phyloP scores from a whole-genome alignment of 495 filamentous ascomycete genomes.

The Lasiosphaeria hispida region DNA sequence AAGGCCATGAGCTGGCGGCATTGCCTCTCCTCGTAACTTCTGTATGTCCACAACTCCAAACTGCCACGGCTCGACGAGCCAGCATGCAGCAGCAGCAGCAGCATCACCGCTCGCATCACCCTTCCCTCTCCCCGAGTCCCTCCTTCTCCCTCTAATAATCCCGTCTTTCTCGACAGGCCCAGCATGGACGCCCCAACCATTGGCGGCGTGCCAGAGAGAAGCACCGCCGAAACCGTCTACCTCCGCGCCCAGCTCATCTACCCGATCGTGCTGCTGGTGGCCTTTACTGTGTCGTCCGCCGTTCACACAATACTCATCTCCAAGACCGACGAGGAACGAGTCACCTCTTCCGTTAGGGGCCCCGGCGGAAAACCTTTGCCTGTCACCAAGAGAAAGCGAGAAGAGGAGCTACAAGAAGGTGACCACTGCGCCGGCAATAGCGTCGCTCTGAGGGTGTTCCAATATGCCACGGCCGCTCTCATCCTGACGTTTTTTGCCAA shows the following conservation, averaged over 20 bases:
- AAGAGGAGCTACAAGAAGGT: slow-evolving; percentile 33
- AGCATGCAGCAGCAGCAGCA: slow-evolving; percentile 9
- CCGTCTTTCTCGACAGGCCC: slow-evolving; percentile 17
- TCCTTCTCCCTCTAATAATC: slow-evolving; percentile 16
- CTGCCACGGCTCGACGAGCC: slow-evolving; percentile 3
- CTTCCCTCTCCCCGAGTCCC: background rate
- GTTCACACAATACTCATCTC: slow-evolving; percentile 45
- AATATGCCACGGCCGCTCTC: slow-evolving; percentile 65
- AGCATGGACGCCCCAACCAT: slow-evolving; percentile 25
- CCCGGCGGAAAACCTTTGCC: slow-evolving; percentile 83
- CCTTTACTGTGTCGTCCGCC: slow-evolving; percentile 42
- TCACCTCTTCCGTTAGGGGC: slow-evolving; percentile 46
- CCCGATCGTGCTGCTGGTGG: slow-evolving; percentile 40
- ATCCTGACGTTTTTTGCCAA: slow-evolving; percentile 73
- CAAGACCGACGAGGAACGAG: slow-evolving; percentile 41
- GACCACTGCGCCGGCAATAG: slow-evolving; percentile 51
- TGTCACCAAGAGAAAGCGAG: slow-evolving; percentile 47
- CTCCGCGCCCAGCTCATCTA: slow-evolving; percentile 42
- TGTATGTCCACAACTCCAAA: slow-evolving; percentile 18
- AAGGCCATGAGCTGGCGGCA: slow-evolving; percentile 29
- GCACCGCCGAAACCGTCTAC: slow-evolving; percentile 35
- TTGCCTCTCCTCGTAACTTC: slow-evolving; percentile 21
- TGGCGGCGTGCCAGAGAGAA: slow-evolving; percentile 19
- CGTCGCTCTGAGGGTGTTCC: slow-evolving; percentile 68
- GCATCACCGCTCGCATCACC: background rate